These are phyloP conservation scores for Phytophthora rubi DNA, from an alignment of 352 stramenopile genomes.

Conservation along the genomic window DNA sequence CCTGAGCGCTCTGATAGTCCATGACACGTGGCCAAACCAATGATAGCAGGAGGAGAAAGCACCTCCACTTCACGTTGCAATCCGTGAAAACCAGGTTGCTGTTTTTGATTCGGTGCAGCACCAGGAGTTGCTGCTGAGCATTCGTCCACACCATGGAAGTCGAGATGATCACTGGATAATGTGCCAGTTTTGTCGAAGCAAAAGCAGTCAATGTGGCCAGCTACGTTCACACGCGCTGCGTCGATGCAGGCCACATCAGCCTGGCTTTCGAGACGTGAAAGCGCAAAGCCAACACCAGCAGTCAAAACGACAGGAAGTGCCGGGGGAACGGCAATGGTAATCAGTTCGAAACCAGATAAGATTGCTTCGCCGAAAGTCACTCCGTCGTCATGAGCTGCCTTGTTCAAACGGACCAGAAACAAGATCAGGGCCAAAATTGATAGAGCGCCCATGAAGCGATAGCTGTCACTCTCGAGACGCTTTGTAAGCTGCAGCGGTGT, in stretches of 20 bases:
- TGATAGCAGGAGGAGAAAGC: slow-evolving; percentile 61
- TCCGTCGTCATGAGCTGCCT: slow-evolving; percentile 37
- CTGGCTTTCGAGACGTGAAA: slow-evolving; percentile 50
- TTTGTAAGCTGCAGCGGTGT: slow-evolving; percentile 53
- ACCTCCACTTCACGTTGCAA: slow-evolving; percentile 76
- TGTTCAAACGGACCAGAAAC: slow-evolving; percentile 59
- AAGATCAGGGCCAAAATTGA: slow-evolving; percentile 58
- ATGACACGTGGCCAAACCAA: slow-evolving; percentile 76
- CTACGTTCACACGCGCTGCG: slow-evolving; percentile 72
- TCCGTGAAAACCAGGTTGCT: slow-evolving; percentile 45
- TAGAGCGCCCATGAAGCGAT: slow-evolving; percentile 68
- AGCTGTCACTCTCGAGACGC: slow-evolving; percentile 75
- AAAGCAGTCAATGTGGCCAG: slow-evolving; percentile 74
- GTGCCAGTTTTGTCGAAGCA: slow-evolving; percentile 89
- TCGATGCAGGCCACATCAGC: slow-evolving; percentile 77
- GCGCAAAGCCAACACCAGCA: slow-evolving; percentile 66
- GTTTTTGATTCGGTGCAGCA: slow-evolving; percentile 17
- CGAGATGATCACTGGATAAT: slow-evolving; percentile 71
- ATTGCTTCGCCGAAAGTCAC: slow-evolving; percentile 39
- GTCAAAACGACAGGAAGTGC: slow-evolving; percentile 72
- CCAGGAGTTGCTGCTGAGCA: slow-evolving; percentile 36
- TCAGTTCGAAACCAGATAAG: slow-evolving; percentile 60
- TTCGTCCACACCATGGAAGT: slow-evolving; percentile 79
- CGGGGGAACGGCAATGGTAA: slow-evolving; percentile 72
- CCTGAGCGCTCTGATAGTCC: slow-evolving; percentile 60